phyloP scores from a whole-genome alignment of 306 rosid species.

The Medicago truncatula region DNA sequence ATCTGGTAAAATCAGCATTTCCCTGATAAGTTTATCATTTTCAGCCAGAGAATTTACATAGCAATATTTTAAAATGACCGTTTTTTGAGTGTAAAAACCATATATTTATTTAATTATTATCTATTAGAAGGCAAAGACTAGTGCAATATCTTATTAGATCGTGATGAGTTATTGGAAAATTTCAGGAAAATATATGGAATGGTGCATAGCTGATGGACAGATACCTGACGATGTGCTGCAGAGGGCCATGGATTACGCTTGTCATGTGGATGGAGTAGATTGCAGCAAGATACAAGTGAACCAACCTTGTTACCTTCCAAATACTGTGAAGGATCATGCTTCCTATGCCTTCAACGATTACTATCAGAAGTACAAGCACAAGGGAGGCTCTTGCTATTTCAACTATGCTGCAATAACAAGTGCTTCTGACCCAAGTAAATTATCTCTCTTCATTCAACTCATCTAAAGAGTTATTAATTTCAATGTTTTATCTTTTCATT shows the following conservation, averaged over 20 bases:
- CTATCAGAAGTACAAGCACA: slow-evolving; percentile 70
- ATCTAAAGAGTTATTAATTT: not conserved
- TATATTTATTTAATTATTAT: not conserved
- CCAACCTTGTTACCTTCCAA: slow-evolving; percentile 65
- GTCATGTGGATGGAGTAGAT: slow-evolving; percentile 69
- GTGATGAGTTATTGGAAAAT: slow-evolving; percentile 35
- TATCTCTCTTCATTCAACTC: slow-evolving; percentile 10
- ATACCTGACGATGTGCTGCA: slow-evolving; percentile 65
- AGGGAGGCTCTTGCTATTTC: slow-evolving; percentile 77
- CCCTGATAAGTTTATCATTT: not conserved
- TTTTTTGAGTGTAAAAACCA: not conserved
- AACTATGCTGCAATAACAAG: slow-evolving; percentile 72
- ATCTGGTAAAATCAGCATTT: slow-evolving; percentile 41
- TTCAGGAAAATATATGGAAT: slow-evolving; percentile 64
- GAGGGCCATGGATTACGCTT: slow-evolving; percentile 78
- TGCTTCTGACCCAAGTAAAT: slow-evolving; percentile 79
- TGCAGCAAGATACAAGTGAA: slow-evolving; percentile 61
- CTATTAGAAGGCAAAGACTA: too few relatives aligned
- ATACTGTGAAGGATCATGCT: slow-evolving; percentile 70
- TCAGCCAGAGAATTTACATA: not conserved
- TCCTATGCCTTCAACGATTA: slow-evolving; percentile 74
- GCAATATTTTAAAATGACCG: not conserved
- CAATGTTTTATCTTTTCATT: not conserved
- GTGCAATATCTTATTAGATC: not conserved
- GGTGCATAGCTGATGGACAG: slow-evolving; percentile 90